phyloP scores from a whole-genome alignment of 495 filamentous ascomycete species.

The Penicillium longicatenatum region DNA sequence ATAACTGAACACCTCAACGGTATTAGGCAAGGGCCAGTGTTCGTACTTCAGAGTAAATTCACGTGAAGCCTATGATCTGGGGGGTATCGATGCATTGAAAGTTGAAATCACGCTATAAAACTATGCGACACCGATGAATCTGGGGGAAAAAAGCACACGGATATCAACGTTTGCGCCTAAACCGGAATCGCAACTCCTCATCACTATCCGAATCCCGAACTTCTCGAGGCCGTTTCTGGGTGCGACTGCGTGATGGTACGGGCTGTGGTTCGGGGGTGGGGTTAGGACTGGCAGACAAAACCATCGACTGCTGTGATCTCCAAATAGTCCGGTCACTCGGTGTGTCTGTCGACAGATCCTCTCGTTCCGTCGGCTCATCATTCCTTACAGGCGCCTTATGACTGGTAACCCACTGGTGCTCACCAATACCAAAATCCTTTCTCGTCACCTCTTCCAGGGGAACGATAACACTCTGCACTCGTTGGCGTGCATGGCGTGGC shows the following conservation, averaged over 20 bases:
- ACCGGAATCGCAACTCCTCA: conserved; percentile 60
- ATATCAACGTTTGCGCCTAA: conserved; percentile 51
- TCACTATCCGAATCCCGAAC: conserved; percentile 46
- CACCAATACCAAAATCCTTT: conserved; percentile 81
- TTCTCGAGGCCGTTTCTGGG: conserved; percentile 47
- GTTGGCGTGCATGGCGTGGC: conserved; percentile 41
- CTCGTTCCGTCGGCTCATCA: conserved; percentile 7
- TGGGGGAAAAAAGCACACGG: background rate
- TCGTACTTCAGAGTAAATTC: too few species aligned
- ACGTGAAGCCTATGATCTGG: background rate
- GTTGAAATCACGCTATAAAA: conserved; percentile 9
- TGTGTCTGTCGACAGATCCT: conserved; percentile 6
- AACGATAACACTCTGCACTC: conserved; percentile 67
- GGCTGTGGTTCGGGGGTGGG: conserved; percentile 18
- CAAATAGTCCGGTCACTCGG: conserved; percentile 7
- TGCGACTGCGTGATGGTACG: conserved; percentile 18
- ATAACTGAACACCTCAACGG: too few species aligned
- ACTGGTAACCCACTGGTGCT: conserved; percentile 70
- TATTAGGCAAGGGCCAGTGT: too few species aligned
- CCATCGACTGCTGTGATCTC: conserved; percentile 17
- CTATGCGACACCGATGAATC: conserved; percentile 1
- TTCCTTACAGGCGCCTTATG: conserved; percentile 18
- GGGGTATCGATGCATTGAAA: conserved; percentile 25
- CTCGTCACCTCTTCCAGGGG: conserved; percentile 75
- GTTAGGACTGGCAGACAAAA: conserved; percentile 17